A percentile compares a stretch with the other conserved stretches of the same genome.
Conservation (phyloP, 176 grass and related monocot species). For the Thalia dealbata region DNA sequence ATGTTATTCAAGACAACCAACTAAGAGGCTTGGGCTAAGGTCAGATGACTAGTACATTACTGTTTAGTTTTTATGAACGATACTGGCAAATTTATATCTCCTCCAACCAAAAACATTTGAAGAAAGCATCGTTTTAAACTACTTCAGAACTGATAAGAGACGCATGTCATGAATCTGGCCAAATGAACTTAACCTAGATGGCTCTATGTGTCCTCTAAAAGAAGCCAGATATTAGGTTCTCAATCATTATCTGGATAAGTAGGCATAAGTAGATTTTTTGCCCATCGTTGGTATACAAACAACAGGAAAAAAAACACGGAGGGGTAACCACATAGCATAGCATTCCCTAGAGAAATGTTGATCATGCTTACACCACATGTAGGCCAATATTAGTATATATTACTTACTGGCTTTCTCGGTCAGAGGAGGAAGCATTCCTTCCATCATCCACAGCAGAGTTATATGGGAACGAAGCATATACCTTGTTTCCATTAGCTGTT, state of each 20-base stretch:
- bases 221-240: too few relatives aligned
- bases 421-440: conserved; percentile 69
- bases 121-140: not conserved
- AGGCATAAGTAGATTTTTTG: too few relatives aligned
- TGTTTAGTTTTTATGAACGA: not conserved
- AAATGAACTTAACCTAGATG: too few relatives aligned
- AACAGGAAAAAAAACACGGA: not conserved
- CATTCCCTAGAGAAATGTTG: not conserved
- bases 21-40: too few relatives aligned
- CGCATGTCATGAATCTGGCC: too few relatives aligned
- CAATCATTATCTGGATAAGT: too few relatives aligned
- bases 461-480: conserved; percentile 31
- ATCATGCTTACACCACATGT: not conserved
- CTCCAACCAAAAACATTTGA: not conserved
- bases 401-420: conserved; percentile 81
- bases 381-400: not conserved
- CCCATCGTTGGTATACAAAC: not conserved
- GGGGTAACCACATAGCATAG: too few relatives aligned
- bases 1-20: too few relatives aligned
- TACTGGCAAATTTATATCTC: not conserved
- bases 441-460: conserved; percentile 47
- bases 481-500: conserved; percentile 39
- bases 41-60: too few relatives aligned
- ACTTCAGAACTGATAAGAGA: not conserved
- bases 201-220: too few relatives aligned